Base-by-base conservation (phyloP, 345 rosid genomes). In the Linum trigynum region DNA sequence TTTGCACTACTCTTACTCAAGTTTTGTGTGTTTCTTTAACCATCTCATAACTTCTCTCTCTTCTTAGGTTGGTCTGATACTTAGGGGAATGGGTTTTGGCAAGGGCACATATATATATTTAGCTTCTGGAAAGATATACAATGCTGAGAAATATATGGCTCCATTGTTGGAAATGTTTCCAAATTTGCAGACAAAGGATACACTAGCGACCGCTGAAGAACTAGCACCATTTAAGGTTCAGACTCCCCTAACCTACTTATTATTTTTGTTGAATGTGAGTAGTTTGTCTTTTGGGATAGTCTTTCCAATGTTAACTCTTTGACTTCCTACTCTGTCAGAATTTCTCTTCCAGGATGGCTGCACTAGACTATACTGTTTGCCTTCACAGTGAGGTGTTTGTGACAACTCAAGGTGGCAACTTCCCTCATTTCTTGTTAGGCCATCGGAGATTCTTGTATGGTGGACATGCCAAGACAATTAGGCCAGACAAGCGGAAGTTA, bases 341-440 rank as follows among this genome's bases (percentile, higher is more conserved):
- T 78, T 95, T 75, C 73, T 95, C 99, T 67, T 91, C 99, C 39
- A 87, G 99, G 85, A 95, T 91, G 97, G 99, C 99, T 72, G 99
- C 99, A 0, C 86, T 95, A 84, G 99, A 95, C 75, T 91, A 95
- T 79, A 91, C 97, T 5, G 99, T 95, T 65, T 95, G 99, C 79
- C 99, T 95, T 75, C 94, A 89, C 76, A 95, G 99, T 65, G 99
- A 95, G 77, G 98, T 91, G 15, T 95, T 95, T 81, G 97, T 91
- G 73, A 95, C 99, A 17, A 91, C 97, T 61, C 99, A 95, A 81
- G 99, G 99, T 71, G 98, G 99, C 63, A 95, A 95, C 69, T 95
- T 95, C 69, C 98, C 99, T 71, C 98, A 89, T 83, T 87, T 95
- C 73, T 86, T 95, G 74, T 86, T 89, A 87, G 99, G 99, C 67